Evolutionary conservation across 2,329 filamentous ascomycete species (phyloP), one percentile per base, ranked within the genome.

Genomic region (Aspergillus floridensis): DNA sequence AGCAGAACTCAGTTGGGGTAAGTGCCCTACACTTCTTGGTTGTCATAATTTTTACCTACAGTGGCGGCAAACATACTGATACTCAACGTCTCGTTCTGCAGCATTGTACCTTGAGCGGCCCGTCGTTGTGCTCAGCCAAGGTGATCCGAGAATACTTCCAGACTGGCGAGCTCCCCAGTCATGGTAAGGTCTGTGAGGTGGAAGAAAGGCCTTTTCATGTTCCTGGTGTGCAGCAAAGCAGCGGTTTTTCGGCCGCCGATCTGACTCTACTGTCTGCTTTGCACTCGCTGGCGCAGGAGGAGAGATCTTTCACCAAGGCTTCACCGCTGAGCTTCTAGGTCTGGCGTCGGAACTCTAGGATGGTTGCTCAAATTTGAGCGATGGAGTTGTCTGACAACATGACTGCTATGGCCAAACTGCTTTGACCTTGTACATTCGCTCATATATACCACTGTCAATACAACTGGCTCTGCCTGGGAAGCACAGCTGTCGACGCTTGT

Each of bases 1-100:
- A 53, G 41, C 56, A 58, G 31, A 41, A 58, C n/a, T 58, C 50
- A 7, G 31, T 58, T 10, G 56, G 56, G 7, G 56, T 58, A 26
- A 41, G 56, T 53, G 16, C 22, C n/a, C 3, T 44, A 44, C 14
- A 5, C 3, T 14, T 12, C 14, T 24, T 5, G 38, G 21, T 24
- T 29, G 6, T 16, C 19, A n/a, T 6, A 3, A 8, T 8, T 35
- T 5, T 16, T 16, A 35, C 3, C 14, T 32, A 21, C 51, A 26
- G 14, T 19, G 22, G 8, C 29, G 7, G 10, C 38, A 52, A 29
- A 29, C 6, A 41, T 8, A 12, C 12, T 22, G 16, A 26, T 16
- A 24, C 22, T 31, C 5, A 22, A 22, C 19, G 26, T 29, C 26
- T n/a, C 19, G 22, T 56, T 4, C 31, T 46, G 14, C 29, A 58